These are phyloP conservation scores for Paspalum vaginatum DNA, from an alignment of 176 grass and related monocot genomes.

Conservation along the genomic window DNA sequence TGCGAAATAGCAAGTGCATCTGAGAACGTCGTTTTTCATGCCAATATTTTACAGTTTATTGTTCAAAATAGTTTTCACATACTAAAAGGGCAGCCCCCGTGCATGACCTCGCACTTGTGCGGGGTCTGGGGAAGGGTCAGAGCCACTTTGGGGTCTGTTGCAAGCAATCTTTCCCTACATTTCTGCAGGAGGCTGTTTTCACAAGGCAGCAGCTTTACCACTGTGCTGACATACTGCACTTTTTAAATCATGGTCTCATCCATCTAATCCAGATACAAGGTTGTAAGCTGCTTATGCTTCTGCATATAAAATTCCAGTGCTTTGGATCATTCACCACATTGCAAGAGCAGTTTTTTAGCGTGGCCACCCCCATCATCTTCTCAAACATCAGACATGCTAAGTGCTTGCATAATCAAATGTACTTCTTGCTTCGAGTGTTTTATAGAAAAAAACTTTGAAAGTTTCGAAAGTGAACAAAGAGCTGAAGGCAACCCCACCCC, in stretches of 20 bases:
- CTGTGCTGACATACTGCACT: no score
- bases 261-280: not conserved
- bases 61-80: slow-evolving; percentile 2
- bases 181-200: no score
- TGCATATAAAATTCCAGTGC: not conserved
- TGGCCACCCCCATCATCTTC: not conserved
- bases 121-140: no score
- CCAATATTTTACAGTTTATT: slow-evolving; percentile 1
- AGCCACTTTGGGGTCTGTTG: no score
- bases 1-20: not conserved
- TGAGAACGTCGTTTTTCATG: not conserved
- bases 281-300: not conserved
- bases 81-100: no score
- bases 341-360: not conserved
- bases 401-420: slow-evolving; percentile 25
- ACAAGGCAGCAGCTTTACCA: no score
- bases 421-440: slow-evolving; percentile 1
- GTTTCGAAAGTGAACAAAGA: not conserved
- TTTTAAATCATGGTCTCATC: slow-evolving; percentile 5
- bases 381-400: slow-evolving; percentile 6
- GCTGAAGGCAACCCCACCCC: no score
- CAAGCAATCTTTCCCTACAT: no score
- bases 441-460: not conserved
- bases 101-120: no score
- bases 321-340: not conserved